Evolutionary conservation across 169 alveolate genomes (phyloP), one percentile per base, ranked within the genome.

Genomic region (Cryptosporidium ubiquitum): DNA sequence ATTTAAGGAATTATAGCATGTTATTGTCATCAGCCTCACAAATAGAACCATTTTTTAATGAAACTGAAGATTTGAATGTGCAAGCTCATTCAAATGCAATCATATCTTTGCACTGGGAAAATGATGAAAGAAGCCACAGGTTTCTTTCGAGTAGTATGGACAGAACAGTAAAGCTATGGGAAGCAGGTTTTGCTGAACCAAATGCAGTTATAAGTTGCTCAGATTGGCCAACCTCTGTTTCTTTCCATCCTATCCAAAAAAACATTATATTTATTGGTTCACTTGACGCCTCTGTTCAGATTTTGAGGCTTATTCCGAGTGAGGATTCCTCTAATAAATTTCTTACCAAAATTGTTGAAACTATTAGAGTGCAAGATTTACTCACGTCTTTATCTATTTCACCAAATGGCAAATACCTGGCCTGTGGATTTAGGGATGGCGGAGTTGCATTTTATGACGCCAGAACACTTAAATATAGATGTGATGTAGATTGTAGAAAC

Each of bases 361-460:
- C 75, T 3, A 64, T 79, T 39, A 79, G 89, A 47, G 89, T 79
- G 16, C 89, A 79, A 44, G 89, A 79, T 61, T 39, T 79, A 9
- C 66, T 79, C 5, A 79, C 89, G 10, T 40, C 75, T 3, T 35
- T 79, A 7, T 79, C 89, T 33, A 26, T 79, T n/a, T 79, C 89
- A 20, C 89, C 89, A 14, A 79, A 79, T 42, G 89, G 89, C 5
- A 79, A 79, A 44, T 79, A 79, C 42, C 75, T 79, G 18, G 89
- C 89, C 23, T 79, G 89, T 64, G 89, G 89, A 42, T 79, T 79
- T 61, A 58, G 42, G 66, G 75, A 79, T 61, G 89, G 89, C 5
- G 89, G 89, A 44, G 89, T 79, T 37, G 89, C 89, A 1, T 79
- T 79, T 47, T 79, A 79, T 44, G 89, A 79, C 39, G 58, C 89